Evolutionary conservation across 1,284 basidiomycete genomes (phyloP).

Genomic region (Cryptococcus hybrid): DNA sequence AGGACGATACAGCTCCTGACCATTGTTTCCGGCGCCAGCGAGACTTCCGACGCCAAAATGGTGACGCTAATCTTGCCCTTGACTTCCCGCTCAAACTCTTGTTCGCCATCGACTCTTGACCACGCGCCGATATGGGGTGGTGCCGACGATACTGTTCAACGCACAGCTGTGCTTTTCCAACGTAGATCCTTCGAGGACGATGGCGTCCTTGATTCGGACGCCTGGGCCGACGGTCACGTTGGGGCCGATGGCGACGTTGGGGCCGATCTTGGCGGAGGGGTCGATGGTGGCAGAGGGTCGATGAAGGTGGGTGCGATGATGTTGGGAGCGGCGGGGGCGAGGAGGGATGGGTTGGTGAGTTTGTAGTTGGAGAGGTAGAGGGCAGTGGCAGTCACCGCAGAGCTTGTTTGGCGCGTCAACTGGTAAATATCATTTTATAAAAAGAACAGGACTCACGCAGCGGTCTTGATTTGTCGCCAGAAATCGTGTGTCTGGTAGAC

Average conservation of each 20-base stretch:
- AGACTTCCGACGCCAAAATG: constrained; percentile 53
- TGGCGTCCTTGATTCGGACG: constrained; percentile 53
- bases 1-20: constrained; percentile 53
- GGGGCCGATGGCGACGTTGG: constrained; percentile 53
- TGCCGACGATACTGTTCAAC: constrained; percentile 52
- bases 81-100: constrained; percentile 44
- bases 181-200: constrained; percentile 52
- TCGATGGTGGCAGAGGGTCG: constrained; percentile 50
- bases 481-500: constrained; percentile 54
- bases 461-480: constrained; percentile 57
- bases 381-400: constrained; percentile 54
- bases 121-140: constrained; percentile 50
- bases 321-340: constrained; percentile 36
- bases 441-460: constrained; percentile 43
- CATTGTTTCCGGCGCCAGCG: constrained; percentile 48
- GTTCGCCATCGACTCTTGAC: constrained; percentile 54
- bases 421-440: neutral
- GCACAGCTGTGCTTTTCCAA: constrained; percentile 54
- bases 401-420: constrained; percentile 27
- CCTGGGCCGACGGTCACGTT: constrained; percentile 52
- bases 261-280: constrained; percentile 53
- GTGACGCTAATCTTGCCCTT: constrained; percentile 52
- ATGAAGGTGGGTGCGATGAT: constrained; percentile 54
- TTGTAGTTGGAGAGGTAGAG: constrained; percentile 49
- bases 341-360: constrained; percentile 39